Evolutionary conservation across 2,329 filamentous ascomycete genomes (phyloP).

Genomic region (Chalaropsis thielavioides): DNA sequence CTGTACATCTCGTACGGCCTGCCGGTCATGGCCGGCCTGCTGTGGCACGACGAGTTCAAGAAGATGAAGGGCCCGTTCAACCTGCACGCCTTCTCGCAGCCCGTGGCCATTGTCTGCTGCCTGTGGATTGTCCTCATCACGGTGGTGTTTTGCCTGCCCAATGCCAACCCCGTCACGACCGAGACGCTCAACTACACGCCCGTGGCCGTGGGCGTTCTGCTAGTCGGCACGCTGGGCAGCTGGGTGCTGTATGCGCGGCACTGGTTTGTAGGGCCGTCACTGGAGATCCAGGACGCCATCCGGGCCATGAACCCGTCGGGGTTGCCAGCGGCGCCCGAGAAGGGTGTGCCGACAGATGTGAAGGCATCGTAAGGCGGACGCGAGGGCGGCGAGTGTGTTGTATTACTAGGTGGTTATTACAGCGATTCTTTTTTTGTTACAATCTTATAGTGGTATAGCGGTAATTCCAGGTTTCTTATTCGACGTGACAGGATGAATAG

Average conservation of each 20-base stretch:
- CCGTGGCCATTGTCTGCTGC: constrained; percentile 34
- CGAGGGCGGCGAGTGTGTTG: not conserved
- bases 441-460: not conserved
- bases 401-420: not conserved
- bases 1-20: constrained; percentile 45
- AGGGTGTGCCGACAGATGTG: constrained; percentile 11
- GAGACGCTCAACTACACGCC: constrained; percentile 46
- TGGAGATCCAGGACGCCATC: constrained; percentile 37
- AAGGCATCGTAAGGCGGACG: not conserved
- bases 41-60: constrained; percentile 36
- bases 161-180: constrained; percentile 39
- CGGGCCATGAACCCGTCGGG: constrained; percentile 33
- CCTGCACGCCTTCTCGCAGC: constrained; percentile 31
- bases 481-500: not conserved
- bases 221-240: constrained; percentile 30
- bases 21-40: constrained; percentile 39
- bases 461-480: not conserved
- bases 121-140: constrained; percentile 41
- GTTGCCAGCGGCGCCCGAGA: constrained; percentile 31
- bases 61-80: constrained; percentile 42
- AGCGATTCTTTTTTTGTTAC: not conserved
- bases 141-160: constrained; percentile 43
- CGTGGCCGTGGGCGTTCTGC: constrained; percentile 44
- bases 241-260: constrained; percentile 39
- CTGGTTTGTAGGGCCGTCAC: constrained; percentile 43